These are phyloP conservation scores for Pythium sp. DNA, from an alignment of 352 stramenopile species.

Conservation along the genomic window DNA sequence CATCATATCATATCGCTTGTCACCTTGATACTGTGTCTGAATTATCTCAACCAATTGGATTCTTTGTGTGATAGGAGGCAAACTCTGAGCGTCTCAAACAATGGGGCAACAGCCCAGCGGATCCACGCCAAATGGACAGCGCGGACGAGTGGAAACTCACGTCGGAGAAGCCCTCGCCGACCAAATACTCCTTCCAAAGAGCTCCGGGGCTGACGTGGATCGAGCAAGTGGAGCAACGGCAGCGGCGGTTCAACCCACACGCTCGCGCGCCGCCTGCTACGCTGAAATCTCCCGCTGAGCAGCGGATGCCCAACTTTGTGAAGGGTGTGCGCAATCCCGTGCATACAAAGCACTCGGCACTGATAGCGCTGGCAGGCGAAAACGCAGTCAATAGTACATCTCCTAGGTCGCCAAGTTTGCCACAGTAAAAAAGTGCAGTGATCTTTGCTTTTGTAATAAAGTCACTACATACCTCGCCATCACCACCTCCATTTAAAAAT, in stretches of 20 bases:
- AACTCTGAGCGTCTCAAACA: constrained; percentile 38
- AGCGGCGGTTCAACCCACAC: constrained; percentile 37
- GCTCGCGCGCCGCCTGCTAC: constrained; percentile 17
- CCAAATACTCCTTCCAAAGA: constrained; percentile 55
- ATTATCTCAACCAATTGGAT: too few species aligned
- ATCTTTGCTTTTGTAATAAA: too few species aligned
- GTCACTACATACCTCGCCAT: too few species aligned
- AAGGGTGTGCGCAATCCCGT: constrained; percentile 44
- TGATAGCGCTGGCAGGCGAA: constrained; percentile 3
- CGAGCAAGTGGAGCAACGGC: constrained; percentile 57
- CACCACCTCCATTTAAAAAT: background rate
- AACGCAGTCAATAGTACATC: background rate
- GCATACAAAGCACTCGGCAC: constrained; percentile 21
- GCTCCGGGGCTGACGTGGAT: constrained; percentile 59
- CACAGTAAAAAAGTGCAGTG: background rate
- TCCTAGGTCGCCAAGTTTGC: background rate
- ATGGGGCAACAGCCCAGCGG: constrained; percentile 34
- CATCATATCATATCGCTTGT: too few species aligned
- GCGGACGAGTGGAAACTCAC: constrained; percentile 57
- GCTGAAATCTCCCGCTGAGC: constrained; percentile 20
- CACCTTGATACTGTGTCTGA: too few species aligned
- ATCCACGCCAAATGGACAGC: constrained; percentile 51
- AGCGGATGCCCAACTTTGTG: constrained; percentile 47
- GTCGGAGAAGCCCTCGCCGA: constrained; percentile 58
- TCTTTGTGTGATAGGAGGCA: constrained; percentile 16